A percentile compares a stretch with the other conserved stretches of the same genome.
phyloP scores from a whole-genome alignment of 257 asterid species.

The Capsicum baccatum region DNA sequence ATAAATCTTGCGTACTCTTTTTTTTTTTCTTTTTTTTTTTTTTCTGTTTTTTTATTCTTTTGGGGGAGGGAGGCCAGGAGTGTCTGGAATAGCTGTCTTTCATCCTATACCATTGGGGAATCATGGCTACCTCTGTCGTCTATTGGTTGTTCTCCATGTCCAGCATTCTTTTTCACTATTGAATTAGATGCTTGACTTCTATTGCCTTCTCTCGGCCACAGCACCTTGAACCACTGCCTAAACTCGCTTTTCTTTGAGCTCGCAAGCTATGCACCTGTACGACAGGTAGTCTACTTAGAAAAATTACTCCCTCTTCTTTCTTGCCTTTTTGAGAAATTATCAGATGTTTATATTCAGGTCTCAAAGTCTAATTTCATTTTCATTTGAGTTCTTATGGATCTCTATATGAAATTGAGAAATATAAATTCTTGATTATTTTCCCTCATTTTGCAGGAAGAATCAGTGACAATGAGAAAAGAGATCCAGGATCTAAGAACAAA shows the following conservation, averaged over 20 bases:
- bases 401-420: not conserved
- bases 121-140: not conserved
- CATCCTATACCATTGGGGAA: not conserved
- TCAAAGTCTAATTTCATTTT: not conserved
- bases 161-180: not conserved
- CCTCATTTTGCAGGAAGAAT: slow-evolving; percentile 67
- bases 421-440: not conserved
- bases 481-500: slow-evolving; percentile 88
- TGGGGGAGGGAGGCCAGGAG: not conserved
- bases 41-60: not conserved
- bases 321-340: not conserved
- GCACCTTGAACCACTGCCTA: not conserved
- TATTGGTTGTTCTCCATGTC: slow-evolving; percentile 4
- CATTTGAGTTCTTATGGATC: not conserved
- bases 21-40: not conserved
- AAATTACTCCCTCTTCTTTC: not conserved
- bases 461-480: slow-evolving; percentile 86
- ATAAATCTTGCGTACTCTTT: not conserved
- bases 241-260: not conserved
- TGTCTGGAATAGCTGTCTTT: not conserved
- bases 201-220: not conserved
- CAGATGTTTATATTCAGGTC: not conserved
- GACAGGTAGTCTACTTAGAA: not conserved
- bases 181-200: slow-evolving; percentile 24
- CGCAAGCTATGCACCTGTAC: not conserved